Evolutionary conservation across 495 filamentous ascomycete species (phyloP).

Genomic region (Aspergillus ostianus): DNA sequence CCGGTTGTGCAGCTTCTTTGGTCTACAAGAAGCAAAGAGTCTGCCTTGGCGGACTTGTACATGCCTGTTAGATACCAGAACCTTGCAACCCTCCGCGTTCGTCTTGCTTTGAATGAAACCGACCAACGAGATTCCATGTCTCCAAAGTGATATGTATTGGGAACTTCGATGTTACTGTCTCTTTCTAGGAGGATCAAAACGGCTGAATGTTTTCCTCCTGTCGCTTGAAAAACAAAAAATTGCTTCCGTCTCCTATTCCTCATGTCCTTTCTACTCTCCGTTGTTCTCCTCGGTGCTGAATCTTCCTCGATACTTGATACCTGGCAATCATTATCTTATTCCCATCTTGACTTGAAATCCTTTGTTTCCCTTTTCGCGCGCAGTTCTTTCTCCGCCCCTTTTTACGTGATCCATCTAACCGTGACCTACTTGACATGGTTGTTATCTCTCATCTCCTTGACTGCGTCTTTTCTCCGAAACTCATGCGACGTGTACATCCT

Average conservation of each 20-base stretch:
- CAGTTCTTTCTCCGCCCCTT: constrained; percentile 6
- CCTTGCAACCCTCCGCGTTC: constrained; percentile 18
- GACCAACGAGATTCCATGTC: constrained; percentile 18
- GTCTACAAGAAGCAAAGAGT: constrained; percentile 39
- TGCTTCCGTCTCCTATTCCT: constrained; percentile 1
- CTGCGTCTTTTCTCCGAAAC: constrained; percentile 14
- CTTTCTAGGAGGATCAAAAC: background rate
- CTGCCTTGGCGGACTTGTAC: constrained; percentile 27
- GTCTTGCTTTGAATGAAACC: constrained; percentile 25
- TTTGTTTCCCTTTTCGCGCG: constrained; percentile 3
- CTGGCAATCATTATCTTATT: constrained; percentile 16
- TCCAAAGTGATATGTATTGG: constrained; percentile 5
- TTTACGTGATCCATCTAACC: constrained; percentile 12
- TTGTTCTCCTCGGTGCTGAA: background rate
- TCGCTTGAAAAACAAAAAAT: constrained; percentile 7
- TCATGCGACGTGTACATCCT: constrained; percentile 18
- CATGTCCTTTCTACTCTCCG: constrained; percentile 11
- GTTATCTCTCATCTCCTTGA: constrained; percentile 16
- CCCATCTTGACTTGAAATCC: constrained; percentile 17
- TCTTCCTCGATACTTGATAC: constrained; percentile 6
- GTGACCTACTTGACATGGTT: constrained; percentile 8
- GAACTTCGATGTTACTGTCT: background rate
- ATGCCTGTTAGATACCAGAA: constrained; percentile 32
- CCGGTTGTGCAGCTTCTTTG: constrained; percentile 55
- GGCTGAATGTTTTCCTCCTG: constrained; percentile 4